Percentiles rank a stretch among this genome's conserved stretches.
Conservation (phyloP, 2,329 filamentous ascomycete genomes). For the Colletotrichum sp. region DNA sequence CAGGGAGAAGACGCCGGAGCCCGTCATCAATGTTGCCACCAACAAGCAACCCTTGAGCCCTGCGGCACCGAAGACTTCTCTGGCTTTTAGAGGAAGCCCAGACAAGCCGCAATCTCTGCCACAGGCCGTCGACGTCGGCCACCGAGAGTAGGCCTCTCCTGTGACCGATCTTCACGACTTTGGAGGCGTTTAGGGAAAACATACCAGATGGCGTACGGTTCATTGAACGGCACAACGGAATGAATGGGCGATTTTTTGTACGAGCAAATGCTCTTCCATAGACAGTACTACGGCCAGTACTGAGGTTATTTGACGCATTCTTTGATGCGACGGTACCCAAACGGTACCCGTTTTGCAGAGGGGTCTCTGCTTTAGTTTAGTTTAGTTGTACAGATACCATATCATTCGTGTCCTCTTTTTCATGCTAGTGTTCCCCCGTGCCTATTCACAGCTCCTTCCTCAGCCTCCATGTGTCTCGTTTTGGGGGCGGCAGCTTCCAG, state of each 20-base stretch:
- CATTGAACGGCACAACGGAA: conserved; percentile 1
- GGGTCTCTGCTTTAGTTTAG: conserved; percentile 5
- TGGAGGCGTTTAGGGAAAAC: conserved; percentile 14
- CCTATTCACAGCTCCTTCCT: background rate
- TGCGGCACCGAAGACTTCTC: conserved; percentile 42
- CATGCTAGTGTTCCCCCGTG: background rate
- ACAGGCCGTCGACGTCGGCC: conserved; percentile 33
- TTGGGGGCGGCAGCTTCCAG: conserved; percentile 70
- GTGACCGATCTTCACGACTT: background rate
- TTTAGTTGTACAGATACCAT: conserved; percentile 22
- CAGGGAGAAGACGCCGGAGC: conserved; percentile 17
- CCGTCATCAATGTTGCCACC: conserved; percentile 13
- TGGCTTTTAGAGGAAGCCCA: conserved; percentile 67
- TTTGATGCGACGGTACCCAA: background rate
- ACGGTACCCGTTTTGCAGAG: conserved; percentile 9
- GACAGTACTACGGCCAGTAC: conserved; percentile 3
- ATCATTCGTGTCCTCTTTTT: background rate
- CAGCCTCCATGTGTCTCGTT: conserved; percentile 18
- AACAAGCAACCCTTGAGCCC: conserved; percentile 31
- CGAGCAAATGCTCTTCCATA: conserved; percentile 5
- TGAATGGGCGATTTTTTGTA: background rate
- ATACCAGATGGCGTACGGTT: conserved; percentile 8
- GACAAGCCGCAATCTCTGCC: conserved; percentile 54
- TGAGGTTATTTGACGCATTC: background rate
- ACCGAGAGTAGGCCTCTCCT: conserved; percentile 26